These are phyloP conservation scores for Malus hybrid DNA, from an alignment of 331 rosid genomes.

Conservation along the genomic window DNA sequence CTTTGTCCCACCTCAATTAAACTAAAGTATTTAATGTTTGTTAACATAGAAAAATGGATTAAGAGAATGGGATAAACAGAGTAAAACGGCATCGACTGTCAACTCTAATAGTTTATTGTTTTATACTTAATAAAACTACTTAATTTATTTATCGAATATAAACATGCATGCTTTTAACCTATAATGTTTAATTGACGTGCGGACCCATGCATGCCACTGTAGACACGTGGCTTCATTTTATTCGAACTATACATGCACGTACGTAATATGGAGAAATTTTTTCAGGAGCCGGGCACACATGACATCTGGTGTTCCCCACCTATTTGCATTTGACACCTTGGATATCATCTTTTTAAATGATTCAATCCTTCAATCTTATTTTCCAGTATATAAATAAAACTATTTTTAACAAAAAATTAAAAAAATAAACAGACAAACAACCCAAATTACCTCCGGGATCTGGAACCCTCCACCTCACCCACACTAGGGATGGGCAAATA, in stretches of 20 bases:
- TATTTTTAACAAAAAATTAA: too few relatives aligned
- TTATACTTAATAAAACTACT: neutral
- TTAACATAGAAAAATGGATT: neutral
- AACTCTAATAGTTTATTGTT: neutral
- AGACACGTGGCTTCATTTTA: slow-evolving; percentile 24
- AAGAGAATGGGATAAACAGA: neutral
- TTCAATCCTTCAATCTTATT: too few relatives aligned
- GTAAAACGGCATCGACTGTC: neutral
- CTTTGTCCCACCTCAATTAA: neutral
- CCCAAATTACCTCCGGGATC: too few relatives aligned
- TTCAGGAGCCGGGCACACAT: too few relatives aligned
- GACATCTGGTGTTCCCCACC: too few relatives aligned
- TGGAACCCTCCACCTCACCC: too few relatives aligned
- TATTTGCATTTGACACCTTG: too few relatives aligned
- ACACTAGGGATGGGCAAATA: too few relatives aligned
- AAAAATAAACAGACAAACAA: too few relatives aligned
- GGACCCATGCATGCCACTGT: slow-evolving; percentile 18
- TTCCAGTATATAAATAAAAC: too few relatives aligned
- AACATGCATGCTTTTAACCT: neutral
- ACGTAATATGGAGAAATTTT: slow-evolving; percentile 12
- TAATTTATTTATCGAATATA: neutral
- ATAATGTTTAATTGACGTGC: neutral
- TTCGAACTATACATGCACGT: slow-evolving; percentile 29
- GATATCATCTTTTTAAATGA: too few relatives aligned
- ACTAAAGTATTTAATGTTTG: neutral